Base-by-base conservation (phyloP, 1,284 basidiomycete genomes). In the Caloboletus inedulis region DNA sequence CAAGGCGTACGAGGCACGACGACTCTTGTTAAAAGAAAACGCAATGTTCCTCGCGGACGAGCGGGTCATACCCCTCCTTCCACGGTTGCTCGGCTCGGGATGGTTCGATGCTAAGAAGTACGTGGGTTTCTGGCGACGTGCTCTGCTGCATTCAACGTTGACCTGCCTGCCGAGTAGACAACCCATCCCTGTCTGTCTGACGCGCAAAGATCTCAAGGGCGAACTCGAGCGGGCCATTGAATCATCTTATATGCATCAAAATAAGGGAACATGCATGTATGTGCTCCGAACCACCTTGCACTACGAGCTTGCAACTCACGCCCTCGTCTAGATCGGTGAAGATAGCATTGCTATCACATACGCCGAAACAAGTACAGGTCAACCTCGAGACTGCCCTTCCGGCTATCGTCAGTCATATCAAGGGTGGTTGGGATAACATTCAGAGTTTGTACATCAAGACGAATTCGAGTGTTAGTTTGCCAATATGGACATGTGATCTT, bases 71-170 rank as follows among this genome's bases (percentile, higher is more conserved):
- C 86, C 89, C n/a, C 73, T 94, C 51, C 78, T 98, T 55, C 96
- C 96, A 3, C 85, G 84, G 55, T 71, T 98, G 43, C 77, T 98
- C 6, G 97, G 96, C 21, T 88, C 84, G 56, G 90, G 89, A 62
- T 98, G 94, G 79, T 94, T 98, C 62, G 81, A 91, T 21, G 91
- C 93, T 1, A 98, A 98, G 73, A 99, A 98, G 92, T 94, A 63
- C 43, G 79, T 72, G 16, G 4, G 18, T 23, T 37, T 16, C 29
- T 12, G 30, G 34, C 33, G 43, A 42, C 30, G 40, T 29, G 25
- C 41, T 55, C 23, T 37, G 47, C 40, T n/a, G n/a, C n/a, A 29
- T 19, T 30, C 25, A 36, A 18, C 8, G 7, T 57, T 57, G 36
- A 69, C 34, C 0, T 3, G 18, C 21, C 23, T n/a, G n/a, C n/a